Conservation (phyloP, 164 flowering plant species). For the Sextonia rubra region DNA sequence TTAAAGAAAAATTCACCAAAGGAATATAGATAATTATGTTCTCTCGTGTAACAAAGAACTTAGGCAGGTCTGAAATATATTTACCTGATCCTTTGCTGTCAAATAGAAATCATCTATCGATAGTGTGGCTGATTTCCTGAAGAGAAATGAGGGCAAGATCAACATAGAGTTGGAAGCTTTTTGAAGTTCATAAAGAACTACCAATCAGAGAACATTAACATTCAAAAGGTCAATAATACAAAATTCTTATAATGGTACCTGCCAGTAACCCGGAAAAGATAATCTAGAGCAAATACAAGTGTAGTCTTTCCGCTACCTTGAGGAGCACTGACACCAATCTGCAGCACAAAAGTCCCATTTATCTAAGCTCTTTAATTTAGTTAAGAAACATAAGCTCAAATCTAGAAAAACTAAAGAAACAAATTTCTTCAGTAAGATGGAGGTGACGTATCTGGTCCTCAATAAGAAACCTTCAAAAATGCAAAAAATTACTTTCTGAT, state of each 20-base stretch:
- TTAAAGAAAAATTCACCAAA: neutral
- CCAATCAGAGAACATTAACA: neutral
- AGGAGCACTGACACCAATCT: constrained; percentile 99
- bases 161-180: neutral
- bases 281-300: constrained; percentile 81
- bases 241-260: constrained; percentile 37
- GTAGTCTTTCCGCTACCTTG: constrained; percentile 99
- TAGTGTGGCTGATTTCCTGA: constrained; percentile 76
- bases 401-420: too few species aligned
- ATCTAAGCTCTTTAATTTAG: neutral
- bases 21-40: too few species aligned
- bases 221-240: constrained; percentile 1
- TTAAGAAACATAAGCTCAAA: neutral
- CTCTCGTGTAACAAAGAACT: neutral
- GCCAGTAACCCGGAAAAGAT: constrained; percentile 60
- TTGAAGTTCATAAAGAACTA: neutral
- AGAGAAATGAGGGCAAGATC: neutral
- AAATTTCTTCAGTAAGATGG: too few species aligned
- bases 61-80: neutral
- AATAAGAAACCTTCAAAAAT: too few species aligned
- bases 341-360: constrained; percentile 17
- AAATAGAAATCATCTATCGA: constrained; percentile 97
- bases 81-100: constrained; percentile 90
- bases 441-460: too few species aligned
- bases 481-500: too few species aligned